phyloP scores from a whole-genome alignment of 1,284 basidiomycete species.

The Trametes sp. region DNA sequence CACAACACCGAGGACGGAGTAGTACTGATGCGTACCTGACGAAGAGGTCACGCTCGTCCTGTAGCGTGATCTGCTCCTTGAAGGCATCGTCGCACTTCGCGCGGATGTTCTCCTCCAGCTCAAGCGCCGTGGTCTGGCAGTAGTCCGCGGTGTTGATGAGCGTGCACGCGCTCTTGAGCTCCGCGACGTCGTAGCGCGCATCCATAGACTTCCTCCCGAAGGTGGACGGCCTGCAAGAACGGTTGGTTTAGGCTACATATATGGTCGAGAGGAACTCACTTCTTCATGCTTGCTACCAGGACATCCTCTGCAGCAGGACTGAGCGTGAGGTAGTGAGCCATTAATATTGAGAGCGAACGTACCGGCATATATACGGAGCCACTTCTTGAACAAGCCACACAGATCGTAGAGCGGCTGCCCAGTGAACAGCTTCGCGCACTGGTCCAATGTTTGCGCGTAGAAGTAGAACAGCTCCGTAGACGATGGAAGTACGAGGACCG shows the following conservation, averaged over 20 bases:
- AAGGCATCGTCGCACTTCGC: constrained; percentile 82
- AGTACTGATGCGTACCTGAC: constrained; percentile 61
- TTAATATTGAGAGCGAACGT: constrained; percentile 23
- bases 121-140: constrained; percentile 90
- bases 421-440: constrained; percentile 88
- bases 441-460: constrained; percentile 94
- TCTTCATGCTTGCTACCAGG: constrained; percentile 75
- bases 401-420: constrained; percentile 85
- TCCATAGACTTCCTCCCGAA: constrained; percentile 75
- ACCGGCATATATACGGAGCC: constrained; percentile 95
- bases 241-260: not conserved
- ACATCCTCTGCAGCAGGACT: constrained; percentile 73
- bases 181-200: constrained; percentile 73
- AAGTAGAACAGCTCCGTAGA: constrained; percentile 98
- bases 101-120: constrained; percentile 93
- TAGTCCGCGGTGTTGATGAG: constrained; percentile 98
- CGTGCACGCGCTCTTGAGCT: constrained; percentile 83
- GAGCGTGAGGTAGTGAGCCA: not conserved
- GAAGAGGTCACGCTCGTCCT: constrained; percentile 89
- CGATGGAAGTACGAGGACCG: constrained; percentile 83
- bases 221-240: constrained; percentile 41
- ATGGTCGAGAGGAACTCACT: constrained; percentile 46
- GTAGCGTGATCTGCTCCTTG: constrained; percentile 83
- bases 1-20: not conserved
- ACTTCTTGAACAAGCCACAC: constrained; percentile 86